Conservation (phyloP, 352 stramenopile genomes). For the Phytopythium delawarense region DNA sequence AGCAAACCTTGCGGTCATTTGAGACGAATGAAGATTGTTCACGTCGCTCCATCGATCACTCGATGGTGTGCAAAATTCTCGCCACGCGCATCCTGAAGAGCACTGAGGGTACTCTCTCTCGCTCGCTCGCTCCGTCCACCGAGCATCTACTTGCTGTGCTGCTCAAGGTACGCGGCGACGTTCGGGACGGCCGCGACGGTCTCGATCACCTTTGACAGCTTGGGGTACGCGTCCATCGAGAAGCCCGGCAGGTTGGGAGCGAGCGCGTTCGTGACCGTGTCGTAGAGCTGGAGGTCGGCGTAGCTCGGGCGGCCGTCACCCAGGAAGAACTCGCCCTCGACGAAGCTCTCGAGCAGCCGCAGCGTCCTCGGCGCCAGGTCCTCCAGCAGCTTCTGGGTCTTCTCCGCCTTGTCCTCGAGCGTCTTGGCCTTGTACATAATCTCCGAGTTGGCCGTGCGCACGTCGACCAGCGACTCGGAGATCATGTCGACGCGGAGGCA, state of each 20-base stretch:
- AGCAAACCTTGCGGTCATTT: background rate
- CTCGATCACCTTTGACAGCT: conserved; percentile 32
- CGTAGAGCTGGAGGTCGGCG: conserved; percentile 53
- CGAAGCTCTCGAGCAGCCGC: conserved; percentile 30
- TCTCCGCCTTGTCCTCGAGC: conserved; percentile 32
- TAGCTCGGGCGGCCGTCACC: conserved; percentile 34
- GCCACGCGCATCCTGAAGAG: no score
- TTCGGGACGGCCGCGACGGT: conserved; percentile 29
- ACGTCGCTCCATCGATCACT: no score
- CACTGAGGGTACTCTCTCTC: no score
- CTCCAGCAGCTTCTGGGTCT: conserved; percentile 36
- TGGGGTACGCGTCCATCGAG: conserved; percentile 32
- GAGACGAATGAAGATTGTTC: no score
- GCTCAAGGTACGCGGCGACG: conserved; percentile 32
- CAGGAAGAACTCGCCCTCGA: conserved; percentile 48
- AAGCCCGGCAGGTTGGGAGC: conserved; percentile 25
- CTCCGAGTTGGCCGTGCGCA: conserved; percentile 30
- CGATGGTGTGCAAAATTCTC: no score
- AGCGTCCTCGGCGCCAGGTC: conserved; percentile 34
- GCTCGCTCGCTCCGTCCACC: background rate
- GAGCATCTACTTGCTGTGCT: conserved; percentile 9
- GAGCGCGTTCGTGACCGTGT: conserved; percentile 43
- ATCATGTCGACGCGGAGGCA: conserved; percentile 32
- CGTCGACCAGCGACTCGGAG: conserved; percentile 38
- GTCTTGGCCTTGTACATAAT: conserved; percentile 28